Evolutionary conservation across 148 eudicot genomes (phyloP).

Genomic region (Suaeda aralocaspica): DNA sequence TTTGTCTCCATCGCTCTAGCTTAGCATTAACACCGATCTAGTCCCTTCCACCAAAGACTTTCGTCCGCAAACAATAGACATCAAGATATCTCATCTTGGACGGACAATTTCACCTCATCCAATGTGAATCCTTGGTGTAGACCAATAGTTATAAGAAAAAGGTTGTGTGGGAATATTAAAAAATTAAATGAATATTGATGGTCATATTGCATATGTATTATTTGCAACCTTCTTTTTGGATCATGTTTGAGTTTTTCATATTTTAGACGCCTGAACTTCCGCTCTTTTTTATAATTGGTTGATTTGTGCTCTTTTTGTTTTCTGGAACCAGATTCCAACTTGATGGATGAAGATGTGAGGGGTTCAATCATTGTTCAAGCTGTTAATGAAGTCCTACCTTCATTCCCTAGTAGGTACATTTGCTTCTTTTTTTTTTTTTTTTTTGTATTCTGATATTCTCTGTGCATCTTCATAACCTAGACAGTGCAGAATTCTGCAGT

Average conservation of each 20-base stretch:
- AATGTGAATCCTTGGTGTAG: no score
- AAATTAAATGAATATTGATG: no score
- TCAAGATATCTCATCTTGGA: no score
- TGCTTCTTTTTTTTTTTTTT: not conserved
- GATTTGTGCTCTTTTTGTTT: not conserved
- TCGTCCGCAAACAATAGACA: no score
- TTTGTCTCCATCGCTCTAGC: no score
- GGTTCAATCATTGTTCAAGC: slow-evolving; percentile 34
- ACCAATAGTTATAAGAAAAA: no score
- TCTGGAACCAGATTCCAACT: not conserved
- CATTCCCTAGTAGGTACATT: slow-evolving; percentile 39
- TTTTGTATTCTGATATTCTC: not conserved
- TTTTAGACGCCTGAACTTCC: not conserved
- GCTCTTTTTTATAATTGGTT: not conserved
- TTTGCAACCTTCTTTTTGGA: no score
- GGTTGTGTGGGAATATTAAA: no score
- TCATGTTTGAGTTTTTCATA: not conserved
- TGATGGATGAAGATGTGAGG: slow-evolving; percentile 22
- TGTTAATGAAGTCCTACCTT: slow-evolving; percentile 39
- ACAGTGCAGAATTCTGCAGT: not conserved
- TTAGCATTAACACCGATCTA: no score
- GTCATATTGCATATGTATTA: no score
- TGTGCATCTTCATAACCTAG: not conserved
- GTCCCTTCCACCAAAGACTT: no score
- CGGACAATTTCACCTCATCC: no score